These are phyloP conservation scores for Sphenostylis stenocarpa DNA, from an alignment of 306 rosid genomes.

Conservation along the genomic window DNA sequence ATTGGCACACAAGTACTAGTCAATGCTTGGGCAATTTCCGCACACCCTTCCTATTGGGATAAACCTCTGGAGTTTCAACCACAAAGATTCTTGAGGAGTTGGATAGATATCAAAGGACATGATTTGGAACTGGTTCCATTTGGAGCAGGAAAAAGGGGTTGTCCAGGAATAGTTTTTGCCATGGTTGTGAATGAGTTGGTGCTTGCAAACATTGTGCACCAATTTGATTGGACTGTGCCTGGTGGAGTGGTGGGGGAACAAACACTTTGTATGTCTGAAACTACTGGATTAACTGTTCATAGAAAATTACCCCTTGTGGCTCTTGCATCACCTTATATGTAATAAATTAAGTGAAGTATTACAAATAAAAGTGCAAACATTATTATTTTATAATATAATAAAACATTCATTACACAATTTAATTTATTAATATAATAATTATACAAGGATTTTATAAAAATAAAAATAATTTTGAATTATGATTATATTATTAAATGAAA, in stretches of 20 bases:
- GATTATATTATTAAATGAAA: no score
- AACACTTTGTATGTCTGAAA: not conserved
- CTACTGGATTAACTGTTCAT: not conserved
- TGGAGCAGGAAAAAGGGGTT: not conserved
- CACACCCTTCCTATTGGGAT: not conserved
- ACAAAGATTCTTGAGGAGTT: conserved; percentile 19
- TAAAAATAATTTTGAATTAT: no score
- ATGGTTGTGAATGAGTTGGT: not conserved
- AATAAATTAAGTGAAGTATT: not conserved
- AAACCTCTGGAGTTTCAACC: conserved; percentile 24
- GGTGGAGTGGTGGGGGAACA: not conserved
- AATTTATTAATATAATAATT: no score
- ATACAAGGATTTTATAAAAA: no score
- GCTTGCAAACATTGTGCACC: conserved; percentile 19
- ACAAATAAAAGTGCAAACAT: no score
- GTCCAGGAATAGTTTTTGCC: not conserved
- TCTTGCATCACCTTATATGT: not conserved
- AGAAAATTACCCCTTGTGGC: conserved; percentile 14
- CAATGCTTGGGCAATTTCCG: conserved; percentile 20
- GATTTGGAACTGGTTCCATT: conserved; percentile 28
- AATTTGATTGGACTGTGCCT: conserved; percentile 27
- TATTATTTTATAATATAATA: no score
- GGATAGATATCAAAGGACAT: conserved; percentile 17
- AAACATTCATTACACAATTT: no score
- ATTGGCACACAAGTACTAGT: conserved; percentile 8